Evolutionary conservation across 345 rosid genomes (phyloP), one percentile per base, ranked within the genome.

Genomic region (Eucalyptus cloeziana): DNA sequence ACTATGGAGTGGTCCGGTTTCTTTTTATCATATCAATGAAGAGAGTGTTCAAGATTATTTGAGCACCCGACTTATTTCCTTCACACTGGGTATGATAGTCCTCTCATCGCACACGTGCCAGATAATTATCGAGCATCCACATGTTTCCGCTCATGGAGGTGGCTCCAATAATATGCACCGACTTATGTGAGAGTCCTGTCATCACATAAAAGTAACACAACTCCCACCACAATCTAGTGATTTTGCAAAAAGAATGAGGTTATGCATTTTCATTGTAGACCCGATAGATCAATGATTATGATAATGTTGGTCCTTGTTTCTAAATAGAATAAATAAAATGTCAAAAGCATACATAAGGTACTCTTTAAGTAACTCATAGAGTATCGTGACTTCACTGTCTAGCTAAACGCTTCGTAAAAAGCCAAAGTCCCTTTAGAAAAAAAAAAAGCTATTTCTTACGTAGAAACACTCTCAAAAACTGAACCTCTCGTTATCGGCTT

Each of bases 321-420:
- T 50, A 14, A 50, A 50, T 14, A 50, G 17, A 50, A 5, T 50
- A 14, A 16, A 50, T 5, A 50, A 52, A 52, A 52, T 19, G 13
- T 56, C 30, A 24, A 24, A 22, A 56, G 30, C 62, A 24, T 56
- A 10, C 30, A 56, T 12, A 60, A 60, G 31, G 31, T 16, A 60
- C 31, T 27, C 8, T 60, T 16, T 60, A 25, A 60, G 30, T 27
- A 60, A 6, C 16, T 25, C 27, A 8, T 19, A 2, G 60, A 54
- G n/a, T 4, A 27, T 60, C 0, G 4, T 60, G 31, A 60, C n/a
- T 25, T 60, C 67, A 27, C 2, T 27, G 16, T 27, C 0, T 0
- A 60, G 67, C 4, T 60, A 60, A 60, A 60, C 0, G 15, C 16
- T 60, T 60, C 8, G 67, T 60, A 25, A 60, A 60, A 60, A 25